Evolutionary conservation across 805 yeast species (phyloP).

Genomic region (Cyberlindnera maclurae): DNA sequence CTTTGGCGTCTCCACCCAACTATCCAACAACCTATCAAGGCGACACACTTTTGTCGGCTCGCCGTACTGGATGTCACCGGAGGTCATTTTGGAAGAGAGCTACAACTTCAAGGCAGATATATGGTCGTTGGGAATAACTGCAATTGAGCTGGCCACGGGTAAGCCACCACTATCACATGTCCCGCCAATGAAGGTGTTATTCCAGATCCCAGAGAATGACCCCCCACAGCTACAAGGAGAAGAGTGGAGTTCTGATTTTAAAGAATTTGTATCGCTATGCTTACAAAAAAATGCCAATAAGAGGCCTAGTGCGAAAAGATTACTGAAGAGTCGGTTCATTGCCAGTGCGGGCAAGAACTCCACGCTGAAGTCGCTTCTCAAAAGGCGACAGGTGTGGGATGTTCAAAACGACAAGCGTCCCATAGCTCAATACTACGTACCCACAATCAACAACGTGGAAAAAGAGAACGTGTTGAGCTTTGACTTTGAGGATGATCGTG

Average conservation of each 20-base stretch:
- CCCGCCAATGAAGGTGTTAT: constrained; percentile 33
- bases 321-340: constrained; percentile 48
- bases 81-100: constrained; percentile 86
- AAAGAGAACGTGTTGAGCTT: constrained; percentile 7
- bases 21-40: constrained; percentile 57
- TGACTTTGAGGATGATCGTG: constrained; percentile 19
- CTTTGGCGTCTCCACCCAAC: constrained; percentile 89
- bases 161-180: constrained; percentile 94
- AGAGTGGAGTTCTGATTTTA: constrained; percentile 50
- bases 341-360: constrained; percentile 32
- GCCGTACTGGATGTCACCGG: constrained; percentile 99
- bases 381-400: constrained; percentile 38
- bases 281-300: constrained; percentile 60
- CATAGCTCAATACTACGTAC: constrained; percentile 19
- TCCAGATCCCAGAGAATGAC: constrained; percentile 45
- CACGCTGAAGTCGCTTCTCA: constrained; percentile 32
- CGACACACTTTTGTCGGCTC: constrained; percentile 70
- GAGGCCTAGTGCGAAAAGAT: constrained; percentile 56
- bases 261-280: constrained; percentile 64
- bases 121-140: constrained; percentile 95
- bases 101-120: constrained; percentile 87
- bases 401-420: constrained; percentile 1
- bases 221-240: constrained; percentile 87
- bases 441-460: constrained; percentile 21
- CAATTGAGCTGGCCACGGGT: constrained; percentile 91